Percentiles rank a stretch among this genome's conserved stretches.
Evolutionary conservation across 345 rosid genomes (phyloP).

Genomic region (Lumnitzera littorea): DNA sequence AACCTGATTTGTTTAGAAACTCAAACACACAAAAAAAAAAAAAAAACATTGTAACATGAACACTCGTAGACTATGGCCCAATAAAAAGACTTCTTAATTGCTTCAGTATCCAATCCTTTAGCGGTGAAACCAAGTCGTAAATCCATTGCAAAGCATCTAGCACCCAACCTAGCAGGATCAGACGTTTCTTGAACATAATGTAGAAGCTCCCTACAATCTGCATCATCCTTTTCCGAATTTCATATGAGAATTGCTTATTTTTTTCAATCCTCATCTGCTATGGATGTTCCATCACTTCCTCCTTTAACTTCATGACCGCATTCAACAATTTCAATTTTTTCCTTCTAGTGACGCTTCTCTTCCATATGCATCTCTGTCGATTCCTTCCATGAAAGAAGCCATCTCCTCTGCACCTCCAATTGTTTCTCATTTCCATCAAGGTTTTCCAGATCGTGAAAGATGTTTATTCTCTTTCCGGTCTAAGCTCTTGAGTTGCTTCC

Average conservation of each 20-base stretch:
- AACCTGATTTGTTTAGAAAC: too few relatives aligned
- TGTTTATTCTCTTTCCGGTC: slow-evolving; percentile 15
- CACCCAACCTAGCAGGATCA: slow-evolving; percentile 44
- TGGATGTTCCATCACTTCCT: background rate
- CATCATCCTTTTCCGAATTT: slow-evolving; percentile 16
- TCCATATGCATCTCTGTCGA: slow-evolving; percentile 1
- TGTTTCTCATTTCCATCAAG: slow-evolving; percentile 19
- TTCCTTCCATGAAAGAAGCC: background rate
- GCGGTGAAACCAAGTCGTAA: slow-evolving; percentile 17
- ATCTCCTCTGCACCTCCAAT: slow-evolving; percentile 12
- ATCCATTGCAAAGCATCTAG: slow-evolving; percentile 35
- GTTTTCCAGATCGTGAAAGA: slow-evolving; percentile 6
- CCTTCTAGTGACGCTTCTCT: slow-evolving; percentile 6
- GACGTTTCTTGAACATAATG: slow-evolving; percentile 16
- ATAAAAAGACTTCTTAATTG: slow-evolving; percentile 13
- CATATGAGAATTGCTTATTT: slow-evolving; percentile 29
- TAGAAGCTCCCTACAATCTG: slow-evolving; percentile 17
- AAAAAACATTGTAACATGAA: too few relatives aligned
- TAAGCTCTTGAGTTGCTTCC: background rate
- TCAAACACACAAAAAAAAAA: too few relatives aligned
- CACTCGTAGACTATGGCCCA: too few relatives aligned
- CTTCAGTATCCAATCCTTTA: slow-evolving; percentile 11
- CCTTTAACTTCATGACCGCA: background rate
- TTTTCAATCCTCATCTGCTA: slow-evolving; percentile 16
- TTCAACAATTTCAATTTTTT: background rate